Base-by-base conservation (phyloP, 1,139 yeast genomes). In the Candida glucosophila region DNA sequence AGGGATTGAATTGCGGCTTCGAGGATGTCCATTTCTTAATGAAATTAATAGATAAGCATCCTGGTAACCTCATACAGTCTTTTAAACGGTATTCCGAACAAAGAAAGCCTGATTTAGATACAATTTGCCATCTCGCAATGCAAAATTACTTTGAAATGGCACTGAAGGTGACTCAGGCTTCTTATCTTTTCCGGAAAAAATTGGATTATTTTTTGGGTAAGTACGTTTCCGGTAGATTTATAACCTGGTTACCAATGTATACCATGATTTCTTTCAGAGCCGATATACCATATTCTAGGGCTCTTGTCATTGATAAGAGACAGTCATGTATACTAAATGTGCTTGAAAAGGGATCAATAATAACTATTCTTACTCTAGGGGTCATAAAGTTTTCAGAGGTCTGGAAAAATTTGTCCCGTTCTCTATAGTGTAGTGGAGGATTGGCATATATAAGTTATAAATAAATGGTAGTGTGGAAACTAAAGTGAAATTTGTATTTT, bases 1-100 rank as follows among this genome's bases (percentile, higher is more conserved):
- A 88, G 49, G 97, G 97, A 3, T 80, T 88, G 92, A 88, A 88
- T 49, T 83, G 95, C 46, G 97, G 97, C 2, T 80, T 88, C 46
- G 96, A 88, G 50, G 96, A 88, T 42, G 86, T 86, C 8, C 62
- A 77, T 27, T 72, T 77, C 2, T 56, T 88, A 29, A 57, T 80
- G 58, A 64, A 67, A 21, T 49, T 74, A 10, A 46, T 83, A 23
- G 75, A 73, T 8, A 47, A 56, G 14, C 34, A 53, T 25, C 42
- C 58, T 2, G 54, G 49, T n/a, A 55, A 68, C 28, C 55, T 77
- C 16, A 43, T 44, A 3, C 38, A 40, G 2, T 78, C 90, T 0
- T 78, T 86, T 40, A 54, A 52, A 14, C 48, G 52, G 24, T 88
- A 83, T 49, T 64, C 85, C 0, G 44, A 36, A 5, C 45, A 49